phyloP scores from a whole-genome alignment of 768 basidiomycete genomes.

The Tulasnella sp. region DNA sequence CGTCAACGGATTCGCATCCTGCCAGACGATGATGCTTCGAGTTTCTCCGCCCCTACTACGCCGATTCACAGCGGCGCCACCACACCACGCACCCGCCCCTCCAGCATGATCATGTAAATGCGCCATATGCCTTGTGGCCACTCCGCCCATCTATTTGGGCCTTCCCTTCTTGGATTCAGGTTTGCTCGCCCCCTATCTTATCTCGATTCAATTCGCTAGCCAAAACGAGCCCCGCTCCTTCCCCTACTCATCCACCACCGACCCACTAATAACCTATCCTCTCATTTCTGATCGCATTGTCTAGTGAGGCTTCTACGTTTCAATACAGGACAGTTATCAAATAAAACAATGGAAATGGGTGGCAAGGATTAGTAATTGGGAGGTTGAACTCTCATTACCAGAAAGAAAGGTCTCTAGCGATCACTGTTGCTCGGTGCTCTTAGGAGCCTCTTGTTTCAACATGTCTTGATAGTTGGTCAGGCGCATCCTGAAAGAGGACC shows the following conservation, averaged over 20 bases:
- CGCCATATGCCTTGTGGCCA: neutral
- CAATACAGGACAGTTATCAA: constrained; percentile 4
- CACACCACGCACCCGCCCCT: constrained; percentile 8
- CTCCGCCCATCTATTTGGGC: neutral
- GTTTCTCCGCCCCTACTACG: constrained; percentile 61
- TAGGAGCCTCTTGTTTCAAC: constrained; percentile 26
- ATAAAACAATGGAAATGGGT: neutral
- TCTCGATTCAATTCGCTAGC: neutral
- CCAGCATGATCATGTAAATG: neutral
- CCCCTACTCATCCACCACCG: neutral
- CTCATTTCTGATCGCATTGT: neutral
- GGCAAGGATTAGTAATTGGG: neutral
- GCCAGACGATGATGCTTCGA: constrained; percentile 53
- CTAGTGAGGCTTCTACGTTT: constrained; percentile 5
- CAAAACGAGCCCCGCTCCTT: neutral
- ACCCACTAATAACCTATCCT: neutral
- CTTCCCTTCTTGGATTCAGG: neutral
- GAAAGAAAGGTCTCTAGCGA: neutral
- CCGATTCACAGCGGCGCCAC: constrained; percentile 35
- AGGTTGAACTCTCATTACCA: neutral
- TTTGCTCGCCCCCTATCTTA: neutral
- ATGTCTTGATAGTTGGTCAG: constrained; percentile 36
- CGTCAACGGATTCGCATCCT: constrained; percentile 78
- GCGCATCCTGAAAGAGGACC: constrained; percentile 30
- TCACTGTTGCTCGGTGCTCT: neutral